Evolutionary conservation across 768 basidiomycete species (phyloP), one percentile per base, ranked within the genome.

Genomic region (Lyophyllum decastes): DNA sequence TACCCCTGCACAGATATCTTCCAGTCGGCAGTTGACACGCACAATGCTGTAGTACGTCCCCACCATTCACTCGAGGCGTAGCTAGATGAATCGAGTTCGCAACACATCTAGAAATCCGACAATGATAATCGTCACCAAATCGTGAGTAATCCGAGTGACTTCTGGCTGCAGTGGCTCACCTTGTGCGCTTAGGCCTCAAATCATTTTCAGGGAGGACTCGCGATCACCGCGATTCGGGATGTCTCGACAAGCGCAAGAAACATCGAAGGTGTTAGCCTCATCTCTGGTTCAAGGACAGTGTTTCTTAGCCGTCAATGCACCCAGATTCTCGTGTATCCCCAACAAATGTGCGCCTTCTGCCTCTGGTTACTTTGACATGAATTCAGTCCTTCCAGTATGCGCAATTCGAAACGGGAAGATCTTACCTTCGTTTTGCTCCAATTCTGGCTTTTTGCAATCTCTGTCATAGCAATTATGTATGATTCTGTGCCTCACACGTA

Each of bases 401-500:
- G 71, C 14, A 77, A 80, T 48, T 73, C 74, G 19, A 70, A 68
- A 24, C 72, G 81, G 4, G 82, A 85, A 58, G 82, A 83, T 52
- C 61, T 82, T 7, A 71, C 79, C 1, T 72, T 78, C 59, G 69
- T 84, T 21, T 68, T 74, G 35, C 66, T 82, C 1, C 82, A 86
- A 59, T 78, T 84, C 63, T 86, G 82, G 82, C 72, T 86, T 6
- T 71, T 85, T 24, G 73, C 70, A 0, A 75, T 85, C 26, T 80
- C 82, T n/a, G 59, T 79, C n/a, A 66, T 79, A 26, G 80, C 78
- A 2, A 76, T 85, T 55, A 58, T 79, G 17, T 74, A 74, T 35
- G 79, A 82, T 55, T 85, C 83, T 1, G 76, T 83, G 2, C 81
- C 85, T 17, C 84, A 86, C 62, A 67, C 79, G 83, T 84, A 60